Conservation (phyloP, 2,329 filamentous ascomycete species). For the Phoma sp. region DNA sequence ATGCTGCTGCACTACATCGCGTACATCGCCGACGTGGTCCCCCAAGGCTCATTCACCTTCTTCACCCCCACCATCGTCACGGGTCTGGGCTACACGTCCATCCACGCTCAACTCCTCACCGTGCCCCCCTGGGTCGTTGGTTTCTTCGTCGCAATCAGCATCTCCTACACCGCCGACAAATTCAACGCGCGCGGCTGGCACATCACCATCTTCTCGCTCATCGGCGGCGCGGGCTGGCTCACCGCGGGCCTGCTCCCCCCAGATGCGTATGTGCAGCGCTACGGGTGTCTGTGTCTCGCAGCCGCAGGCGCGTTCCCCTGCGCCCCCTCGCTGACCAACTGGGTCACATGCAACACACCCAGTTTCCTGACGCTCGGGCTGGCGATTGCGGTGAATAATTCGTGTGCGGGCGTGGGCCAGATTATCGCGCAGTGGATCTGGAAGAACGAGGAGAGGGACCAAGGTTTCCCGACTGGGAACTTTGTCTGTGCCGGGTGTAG, state of each 20-base stretch:
- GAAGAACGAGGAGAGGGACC: constrained; percentile 35
- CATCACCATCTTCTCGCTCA: constrained; percentile 31
- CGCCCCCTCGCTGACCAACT: constrained; percentile 46
- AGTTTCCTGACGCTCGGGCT: constrained; percentile 46
- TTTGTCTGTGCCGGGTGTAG: constrained; percentile 50
- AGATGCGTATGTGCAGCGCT: constrained; percentile 31
- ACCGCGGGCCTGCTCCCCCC: constrained; percentile 37
- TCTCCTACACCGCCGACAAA: constrained; percentile 32
- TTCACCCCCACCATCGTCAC: constrained; percentile 55
- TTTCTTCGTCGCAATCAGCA: constrained; percentile 34
- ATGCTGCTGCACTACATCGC: constrained; percentile 48
- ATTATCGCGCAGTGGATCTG: constrained; percentile 53
- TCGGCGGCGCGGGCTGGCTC: constrained; percentile 43
- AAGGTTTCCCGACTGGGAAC: constrained; percentile 49
- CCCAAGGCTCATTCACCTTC: constrained; percentile 44
- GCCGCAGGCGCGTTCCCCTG: constrained; percentile 48
- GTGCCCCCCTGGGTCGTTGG: constrained; percentile 48
- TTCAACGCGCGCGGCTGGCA: constrained; percentile 27
- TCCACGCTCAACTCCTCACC: constrained; percentile 50
- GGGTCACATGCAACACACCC: constrained; percentile 50
- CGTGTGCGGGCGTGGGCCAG: constrained; percentile 46
- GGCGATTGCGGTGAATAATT: constrained; percentile 49
- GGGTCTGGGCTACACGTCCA: constrained; percentile 50
- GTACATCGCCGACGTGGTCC: constrained; percentile 36
- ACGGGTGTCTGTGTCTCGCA: constrained; percentile 48